These are phyloP conservation scores for Epichloe gansuensis DNA, from an alignment of 2,329 filamentous ascomycete genomes.

Conservation along the genomic window DNA sequence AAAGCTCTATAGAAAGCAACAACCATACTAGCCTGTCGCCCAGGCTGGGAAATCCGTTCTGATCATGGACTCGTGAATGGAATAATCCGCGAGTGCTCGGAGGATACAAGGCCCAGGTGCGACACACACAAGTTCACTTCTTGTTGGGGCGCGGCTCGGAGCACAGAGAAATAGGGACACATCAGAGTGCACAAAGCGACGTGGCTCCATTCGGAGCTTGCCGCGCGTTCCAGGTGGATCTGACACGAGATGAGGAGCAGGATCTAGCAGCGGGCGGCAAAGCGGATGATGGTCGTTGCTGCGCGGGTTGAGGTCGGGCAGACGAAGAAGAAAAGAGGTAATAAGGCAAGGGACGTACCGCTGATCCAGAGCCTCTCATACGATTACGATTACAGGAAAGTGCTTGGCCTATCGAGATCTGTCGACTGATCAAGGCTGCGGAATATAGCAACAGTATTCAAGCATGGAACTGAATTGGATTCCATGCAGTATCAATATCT, in stretches of 20 bases:
- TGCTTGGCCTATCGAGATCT: not conserved
- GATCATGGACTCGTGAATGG: not conserved
- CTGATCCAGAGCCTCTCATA: not conserved
- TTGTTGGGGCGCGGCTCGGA: not conserved
- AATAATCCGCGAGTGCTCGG: not conserved
- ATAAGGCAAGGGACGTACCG: not conserved
- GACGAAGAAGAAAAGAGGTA: not conserved
- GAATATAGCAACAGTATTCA: not conserved
- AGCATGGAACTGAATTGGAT: not conserved
- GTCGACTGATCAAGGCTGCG: not conserved
- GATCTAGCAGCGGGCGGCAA: not conserved
- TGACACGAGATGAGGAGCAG: not conserved
- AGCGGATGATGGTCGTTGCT: not conserved
- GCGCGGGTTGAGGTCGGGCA: not conserved
- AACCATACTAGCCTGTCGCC: no score
- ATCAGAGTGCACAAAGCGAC: slow-evolving; percentile 2
- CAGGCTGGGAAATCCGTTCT: no score
- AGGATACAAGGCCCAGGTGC: not conserved
- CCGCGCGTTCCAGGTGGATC: slow-evolving; percentile 3
- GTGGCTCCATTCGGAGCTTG: slow-evolving; percentile 8
- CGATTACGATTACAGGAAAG: not conserved
- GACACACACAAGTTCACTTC: not conserved
- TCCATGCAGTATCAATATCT: not conserved
- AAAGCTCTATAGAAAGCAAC: not conserved
- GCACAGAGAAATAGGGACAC: not conserved